Conservation (phyloP, 306 rosid species). For the Abrus pulchellus region DNA sequence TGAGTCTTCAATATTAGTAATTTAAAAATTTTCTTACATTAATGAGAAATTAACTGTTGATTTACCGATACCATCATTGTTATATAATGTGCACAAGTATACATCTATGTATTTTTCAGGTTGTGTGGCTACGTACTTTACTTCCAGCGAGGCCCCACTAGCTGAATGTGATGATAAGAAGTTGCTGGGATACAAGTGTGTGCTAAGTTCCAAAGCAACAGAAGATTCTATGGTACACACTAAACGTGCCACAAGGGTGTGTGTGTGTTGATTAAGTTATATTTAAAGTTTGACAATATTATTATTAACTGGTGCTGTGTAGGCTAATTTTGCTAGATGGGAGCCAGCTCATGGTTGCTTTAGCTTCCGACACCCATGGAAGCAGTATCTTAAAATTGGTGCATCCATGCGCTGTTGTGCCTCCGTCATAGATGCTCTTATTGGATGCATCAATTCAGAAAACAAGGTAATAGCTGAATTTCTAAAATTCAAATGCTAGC, state of each 20-base stretch:
- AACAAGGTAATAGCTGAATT: conserved; percentile 50
- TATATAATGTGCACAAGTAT: no score
- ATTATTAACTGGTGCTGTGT: neutral
- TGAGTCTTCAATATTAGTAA: neutral
- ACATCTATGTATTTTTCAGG: conserved; percentile 44
- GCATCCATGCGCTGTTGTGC: conserved; percentile 67
- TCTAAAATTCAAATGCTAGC: neutral
- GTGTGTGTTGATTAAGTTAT: no score
- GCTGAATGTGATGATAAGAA: conserved; percentile 27
- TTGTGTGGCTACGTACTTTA: conserved; percentile 56
- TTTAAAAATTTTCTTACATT: no score
- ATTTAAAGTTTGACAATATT: no score
- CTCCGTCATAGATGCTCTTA: conserved; percentile 67
- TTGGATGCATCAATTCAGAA: conserved; percentile 61
- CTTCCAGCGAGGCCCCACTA: conserved; percentile 5
- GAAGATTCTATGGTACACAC: conserved; percentile 65
- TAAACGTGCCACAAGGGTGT: neutral
- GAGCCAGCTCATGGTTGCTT: conserved; percentile 74
- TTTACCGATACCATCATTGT: no score
- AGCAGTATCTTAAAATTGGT: conserved; percentile 64
- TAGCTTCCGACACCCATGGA: conserved; percentile 74
- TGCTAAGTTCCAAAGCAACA: conserved; percentile 56
- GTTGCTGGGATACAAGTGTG: conserved; percentile 60
- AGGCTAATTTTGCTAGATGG: conserved; percentile 81
- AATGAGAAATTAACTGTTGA: no score